Percentiles rank a stretch among this genome's conserved stretches.
Conservation (phyloP, 1,284 basidiomycete species). For the Lentinus polychrous region DNA sequence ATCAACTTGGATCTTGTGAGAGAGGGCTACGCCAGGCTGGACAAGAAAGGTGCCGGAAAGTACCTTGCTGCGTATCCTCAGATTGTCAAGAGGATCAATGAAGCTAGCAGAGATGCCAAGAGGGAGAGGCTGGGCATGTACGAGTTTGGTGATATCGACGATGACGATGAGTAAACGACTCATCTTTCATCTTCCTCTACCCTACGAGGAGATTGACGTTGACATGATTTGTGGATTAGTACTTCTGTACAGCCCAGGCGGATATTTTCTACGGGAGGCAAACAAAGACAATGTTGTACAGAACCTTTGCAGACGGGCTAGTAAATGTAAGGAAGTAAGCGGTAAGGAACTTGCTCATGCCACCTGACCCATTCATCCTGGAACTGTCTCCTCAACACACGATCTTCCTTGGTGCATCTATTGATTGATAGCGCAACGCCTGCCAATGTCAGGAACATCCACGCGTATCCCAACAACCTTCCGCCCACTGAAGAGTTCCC, state of each 20-base stretch:
- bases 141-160: constrained; percentile 80
- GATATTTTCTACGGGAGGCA: not conserved
- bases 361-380: constrained; percentile 7
- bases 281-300: not conserved
- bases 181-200: not conserved
- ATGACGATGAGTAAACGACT: constrained; percentile 28
- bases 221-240: not conserved
- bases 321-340: constrained; percentile 5
- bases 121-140: constrained; percentile 78
- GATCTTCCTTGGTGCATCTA: constrained; percentile 5
- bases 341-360: constrained; percentile 3
- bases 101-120: constrained; percentile 63
- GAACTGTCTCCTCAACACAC: constrained; percentile 4
- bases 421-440: not conserved
- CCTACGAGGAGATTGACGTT: not conserved
- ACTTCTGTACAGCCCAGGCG: not conserved
- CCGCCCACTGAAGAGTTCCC: not conserved
- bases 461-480: not conserved
- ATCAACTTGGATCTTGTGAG: constrained; percentile 80
- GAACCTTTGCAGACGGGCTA: not conserved
- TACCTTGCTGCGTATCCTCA: constrained; percentile 71
- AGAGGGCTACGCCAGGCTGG: constrained; percentile 74
- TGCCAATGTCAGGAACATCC: not conserved
- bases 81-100: constrained; percentile 60
- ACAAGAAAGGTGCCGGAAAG: constrained; percentile 63